Evolutionary conservation across 352 stramenopile species (phyloP).

Genomic region (Phytophthora litchii): DNA sequence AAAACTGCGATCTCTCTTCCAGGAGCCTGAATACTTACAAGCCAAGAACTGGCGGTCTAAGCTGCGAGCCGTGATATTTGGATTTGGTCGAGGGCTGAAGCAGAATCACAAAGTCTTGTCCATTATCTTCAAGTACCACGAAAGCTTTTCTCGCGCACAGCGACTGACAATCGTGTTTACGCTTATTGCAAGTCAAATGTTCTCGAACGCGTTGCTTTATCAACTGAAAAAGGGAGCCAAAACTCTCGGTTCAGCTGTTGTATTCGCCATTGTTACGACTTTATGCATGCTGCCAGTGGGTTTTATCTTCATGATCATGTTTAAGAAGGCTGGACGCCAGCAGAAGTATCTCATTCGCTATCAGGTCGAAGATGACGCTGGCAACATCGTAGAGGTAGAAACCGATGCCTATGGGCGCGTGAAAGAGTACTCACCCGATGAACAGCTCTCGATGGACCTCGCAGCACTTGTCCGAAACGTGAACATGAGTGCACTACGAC

Average conservation of each 20-base stretch:
- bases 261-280: slow-evolving; percentile 61
- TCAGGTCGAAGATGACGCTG: slow-evolving; percentile 62
- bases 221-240: slow-evolving; percentile 54
- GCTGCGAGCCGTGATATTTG: slow-evolving; percentile 34
- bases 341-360: slow-evolving; percentile 72
- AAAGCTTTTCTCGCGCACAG: slow-evolving; percentile 67
- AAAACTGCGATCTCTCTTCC: slow-evolving; percentile 64
- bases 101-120: slow-evolving; percentile 72
- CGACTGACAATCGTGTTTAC: slow-evolving; percentile 76
- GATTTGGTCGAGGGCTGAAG: slow-evolving; percentile 61
- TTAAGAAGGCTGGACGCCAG: slow-evolving; percentile 67
- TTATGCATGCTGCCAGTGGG: slow-evolving; percentile 70
- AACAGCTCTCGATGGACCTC: slow-evolving; percentile 64
- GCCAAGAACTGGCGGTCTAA: slow-evolving; percentile 56
- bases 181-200: slow-evolving; percentile 74
- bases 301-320: slow-evolving; percentile 72
- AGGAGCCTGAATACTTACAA: slow-evolving; percentile 63
- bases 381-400: slow-evolving; percentile 65
- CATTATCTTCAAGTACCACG: slow-evolving; percentile 78
- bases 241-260: slow-evolving; percentile 51
- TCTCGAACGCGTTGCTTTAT: slow-evolving; percentile 72
- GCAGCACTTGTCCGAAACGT: slow-evolving; percentile 53
- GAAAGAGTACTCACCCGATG: slow-evolving; percentile 49
- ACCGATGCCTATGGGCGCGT: slow-evolving; percentile 68
- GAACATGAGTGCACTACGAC: slow-evolving; percentile 34